Base-by-base conservation (phyloP, 768 basidiomycete species). In the Boletellus ananas region DNA sequence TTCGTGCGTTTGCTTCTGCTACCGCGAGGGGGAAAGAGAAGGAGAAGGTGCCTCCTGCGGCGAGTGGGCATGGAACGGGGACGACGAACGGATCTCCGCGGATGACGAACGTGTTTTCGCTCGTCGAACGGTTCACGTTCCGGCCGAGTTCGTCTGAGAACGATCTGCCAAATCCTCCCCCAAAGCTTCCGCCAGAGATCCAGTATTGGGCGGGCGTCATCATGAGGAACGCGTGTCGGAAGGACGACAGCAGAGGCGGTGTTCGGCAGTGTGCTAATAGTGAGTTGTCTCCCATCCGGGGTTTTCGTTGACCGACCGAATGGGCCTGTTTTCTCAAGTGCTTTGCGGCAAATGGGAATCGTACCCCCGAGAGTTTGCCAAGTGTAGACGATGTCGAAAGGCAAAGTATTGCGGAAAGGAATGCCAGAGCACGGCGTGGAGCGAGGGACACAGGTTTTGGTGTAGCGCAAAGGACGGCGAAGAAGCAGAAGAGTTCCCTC, bases 141-240 rank as follows among this genome's bases (percentile, higher is more conserved):
- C 83, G 93, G 45, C 92, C 94, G 0, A 89, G 88, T 45, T 83
- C 89, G 10, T 80, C 83, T 1, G 93, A 94, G 62, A 79, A 79
- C 17, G 83, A 85, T 54, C 72, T 85, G 46, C 80, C 80, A 6
- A 82, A 81, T 47, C 81, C 84, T 0, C 84, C 81, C 5, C 85
- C 87, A 3, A 76, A 82, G 42, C 71, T 94, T 7, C 92, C 94
- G 0, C 74, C 78, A 10, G 95, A 98, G 66, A 95, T 99, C 20
- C 92, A 96, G 69, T 96, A 97, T 61, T 98, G 96, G 96, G 96
- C 95, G 0, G 93, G 94, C 3, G 95, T 97, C n/a, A 96, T 98
- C 62, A 99, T 98, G 96, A 80, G 96, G 45, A 99, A 99, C 67
- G 96, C 96, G 12, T 99, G 96, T 71, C 76, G 95, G 65, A 98